Base-by-base conservation (phyloP, 495 filamentous ascomycete genomes). In the Hapsidospora chrysogenum region DNA sequence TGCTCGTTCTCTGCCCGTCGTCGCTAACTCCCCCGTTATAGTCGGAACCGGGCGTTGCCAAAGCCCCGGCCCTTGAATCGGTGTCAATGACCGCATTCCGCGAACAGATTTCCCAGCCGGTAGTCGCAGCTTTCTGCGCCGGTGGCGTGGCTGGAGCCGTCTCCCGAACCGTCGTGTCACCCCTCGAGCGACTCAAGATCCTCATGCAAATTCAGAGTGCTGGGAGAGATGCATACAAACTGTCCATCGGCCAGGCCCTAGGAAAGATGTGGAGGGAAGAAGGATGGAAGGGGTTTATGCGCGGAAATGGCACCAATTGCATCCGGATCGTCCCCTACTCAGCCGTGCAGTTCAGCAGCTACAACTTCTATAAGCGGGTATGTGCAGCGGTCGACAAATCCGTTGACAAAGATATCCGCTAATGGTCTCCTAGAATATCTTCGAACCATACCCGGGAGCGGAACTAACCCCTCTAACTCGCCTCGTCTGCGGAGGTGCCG, bases 321-420 rank as follows among this genome's bases (percentile, higher is more conserved):
- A 85, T 96, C 47, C 80, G 89, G 33, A 97, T 97, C 36, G 82
- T 97, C 27, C 89, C 89, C 9, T 97, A 97, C 55, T 94, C 85
- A 27, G 89, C 89, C 1, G 89, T 97, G 16, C 89, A 97, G 53
- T 97, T 97, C 58, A 83, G 86, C 27, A 87, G 83, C 49, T 97
- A 96, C 54, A 95, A 87, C 50, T 78, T 96, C 42, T 97, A 96
- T 56, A 95, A 92, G 61, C 72, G 74, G 63, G 87, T 93, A 60
- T 52, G 75, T 62, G 33, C n/a, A 7, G n/a, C n/a, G n/a, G n/a
- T n/a, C n/a, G n/a, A n/a, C n/a, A n/a, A n/a, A n/a, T n/a, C n/a
- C n/a, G n/a, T n/a, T n/a, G 13, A 13, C 27, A 18, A 15, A 11
- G 6, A 26, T 26, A 11, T 26, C 13, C 16, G 29, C 39, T 48